Base-by-base conservation (phyloP, 2,329 filamentous ascomycete species). In the Trichoderma harzianum region DNA sequence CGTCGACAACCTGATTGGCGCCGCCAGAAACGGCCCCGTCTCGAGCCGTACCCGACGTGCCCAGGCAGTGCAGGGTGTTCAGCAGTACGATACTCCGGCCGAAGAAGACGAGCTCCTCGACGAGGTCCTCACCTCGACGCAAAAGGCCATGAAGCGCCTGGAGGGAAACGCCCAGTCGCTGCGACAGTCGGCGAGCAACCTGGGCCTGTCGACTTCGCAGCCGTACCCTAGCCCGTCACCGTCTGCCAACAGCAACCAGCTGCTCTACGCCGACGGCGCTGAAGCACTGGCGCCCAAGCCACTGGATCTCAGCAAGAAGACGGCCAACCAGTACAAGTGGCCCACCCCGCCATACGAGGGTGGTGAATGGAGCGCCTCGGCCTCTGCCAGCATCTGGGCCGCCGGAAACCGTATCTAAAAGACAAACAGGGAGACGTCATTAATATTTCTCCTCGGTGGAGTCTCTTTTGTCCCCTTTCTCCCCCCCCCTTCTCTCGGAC, bases 101-200 rank as follows among this genome's bases (percentile, higher is more conserved):
- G 96, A 99, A 81, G 95, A 98, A 79, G 96, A 99, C 72, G 96
- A 99, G 82, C 87, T 99, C 11, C 86, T 98, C 11, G 95, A 98
- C 76, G 96, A 99, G 82, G 94, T 91, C 24, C 85, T 98, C 55
- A 88, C 90, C 63, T 93, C 93, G 7, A 93, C 94, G 0, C 91
- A 91, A 77, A 89, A 89, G 73, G 93, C 91, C 8, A 92, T 93
- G 78, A 91, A 89, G 78, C 90, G 90, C 11, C 85, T 97, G 73
- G 93, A 87, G 79, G 74, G 77, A 64, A 70, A 72, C 12, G 63
- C 74, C 43, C 82, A 82, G 74, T 76, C 81, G 39, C 82, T 91
- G 36, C 83, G 89, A 69, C 90, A 93, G 75, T 90, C 92, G 16
- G 86, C 86, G 34, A 91, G 88, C 80, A 91, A 92, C 75, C 79